A percentile compares a stretch with the other conserved stretches of the same genome.
These are phyloP conservation scores for Blastomyces percursus DNA, from an alignment of 2,329 filamentous ascomycete genomes.

Conservation along the genomic window DNA sequence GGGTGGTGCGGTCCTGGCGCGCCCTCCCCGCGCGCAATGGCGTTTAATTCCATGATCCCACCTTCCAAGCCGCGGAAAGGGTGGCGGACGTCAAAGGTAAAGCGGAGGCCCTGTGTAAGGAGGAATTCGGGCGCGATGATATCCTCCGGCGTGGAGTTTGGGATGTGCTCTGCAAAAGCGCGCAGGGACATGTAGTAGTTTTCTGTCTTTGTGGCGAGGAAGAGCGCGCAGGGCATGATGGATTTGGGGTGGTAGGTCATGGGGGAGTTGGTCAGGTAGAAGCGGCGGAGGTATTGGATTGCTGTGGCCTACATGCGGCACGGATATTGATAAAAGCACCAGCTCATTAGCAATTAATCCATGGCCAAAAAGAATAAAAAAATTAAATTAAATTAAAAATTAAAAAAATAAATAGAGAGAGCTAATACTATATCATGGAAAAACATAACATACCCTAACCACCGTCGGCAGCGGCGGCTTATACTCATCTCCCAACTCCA, in stretches of 20 bases:
- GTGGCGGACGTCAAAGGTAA: slow-evolving; percentile 86
- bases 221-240: slow-evolving; percentile 80
- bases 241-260: slow-evolving; percentile 93
- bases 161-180: slow-evolving; percentile 58
- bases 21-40: slow-evolving; percentile 52
- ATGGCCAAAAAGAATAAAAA: not conserved
- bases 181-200: slow-evolving; percentile 60
- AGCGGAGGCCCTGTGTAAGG: slow-evolving; percentile 81
- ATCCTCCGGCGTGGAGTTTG: slow-evolving; percentile 62
- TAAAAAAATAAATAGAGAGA: not conserved
- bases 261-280: slow-evolving; percentile 89
- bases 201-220: slow-evolving; percentile 89
- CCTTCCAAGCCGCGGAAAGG: slow-evolving; percentile 83
- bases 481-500: slow-evolving; percentile 50
- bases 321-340: not conserved
- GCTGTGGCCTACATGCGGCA: slow-evolving; percentile 54
- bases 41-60: slow-evolving; percentile 67
- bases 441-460: slow-evolving; percentile 41
- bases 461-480: slow-evolving; percentile 46
- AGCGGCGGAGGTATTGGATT: slow-evolving; percentile 80
- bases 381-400: too few species aligned
- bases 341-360: not conserved
- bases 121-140: slow-evolving; percentile 87
- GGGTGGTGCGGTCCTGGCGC: slow-evolving; percentile 22
- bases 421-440: slow-evolving; percentile 1